phyloP scores from a whole-genome alignment of 2,329 filamentous ascomycete species.

The Zymoseptoria crescenta region DNA sequence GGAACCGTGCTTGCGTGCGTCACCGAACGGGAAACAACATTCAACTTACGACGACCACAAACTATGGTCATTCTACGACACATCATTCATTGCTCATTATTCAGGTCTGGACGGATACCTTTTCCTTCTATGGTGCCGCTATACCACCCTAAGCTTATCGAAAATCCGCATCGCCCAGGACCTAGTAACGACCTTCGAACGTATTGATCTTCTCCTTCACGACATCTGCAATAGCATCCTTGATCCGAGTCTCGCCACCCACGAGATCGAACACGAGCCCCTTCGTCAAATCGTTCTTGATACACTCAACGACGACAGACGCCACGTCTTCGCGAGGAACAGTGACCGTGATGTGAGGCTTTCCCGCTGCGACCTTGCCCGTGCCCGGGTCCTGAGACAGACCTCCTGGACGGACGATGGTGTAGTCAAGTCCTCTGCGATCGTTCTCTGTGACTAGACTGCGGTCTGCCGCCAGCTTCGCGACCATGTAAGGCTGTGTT shows the following conservation, averaged over 20 bases:
- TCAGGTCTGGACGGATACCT: background rate
- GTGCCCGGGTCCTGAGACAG: conserved; percentile 41
- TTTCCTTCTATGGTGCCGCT: background rate
- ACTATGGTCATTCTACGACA: background rate
- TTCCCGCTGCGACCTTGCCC: conserved; percentile 37
- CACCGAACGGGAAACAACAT: background rate
- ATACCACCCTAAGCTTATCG: background rate
- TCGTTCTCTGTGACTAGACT: conserved; percentile 34
- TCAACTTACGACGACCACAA: background rate
- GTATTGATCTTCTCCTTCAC: conserved; percentile 30
- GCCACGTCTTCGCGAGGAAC: conserved; percentile 55
- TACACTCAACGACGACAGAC: conserved; percentile 46
- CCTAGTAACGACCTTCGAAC: conserved; percentile 29
- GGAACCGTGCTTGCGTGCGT: background rate
- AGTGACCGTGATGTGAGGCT: conserved; percentile 31
- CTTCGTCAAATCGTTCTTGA: conserved; percentile 42
- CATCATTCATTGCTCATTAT: background rate
- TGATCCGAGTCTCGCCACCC: conserved; percentile 33
- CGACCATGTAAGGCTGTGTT: conserved; percentile 31
- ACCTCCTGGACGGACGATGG: conserved; percentile 38
- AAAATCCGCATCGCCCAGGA: background rate
- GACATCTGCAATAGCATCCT: conserved; percentile 35
- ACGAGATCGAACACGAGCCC: conserved; percentile 40
- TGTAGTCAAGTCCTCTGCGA: conserved; percentile 36
- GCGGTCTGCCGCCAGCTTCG: conserved; percentile 38